Conservation (phyloP, 2,329 filamentous ascomycete genomes). For the Colletotrichum cuscutae region DNA sequence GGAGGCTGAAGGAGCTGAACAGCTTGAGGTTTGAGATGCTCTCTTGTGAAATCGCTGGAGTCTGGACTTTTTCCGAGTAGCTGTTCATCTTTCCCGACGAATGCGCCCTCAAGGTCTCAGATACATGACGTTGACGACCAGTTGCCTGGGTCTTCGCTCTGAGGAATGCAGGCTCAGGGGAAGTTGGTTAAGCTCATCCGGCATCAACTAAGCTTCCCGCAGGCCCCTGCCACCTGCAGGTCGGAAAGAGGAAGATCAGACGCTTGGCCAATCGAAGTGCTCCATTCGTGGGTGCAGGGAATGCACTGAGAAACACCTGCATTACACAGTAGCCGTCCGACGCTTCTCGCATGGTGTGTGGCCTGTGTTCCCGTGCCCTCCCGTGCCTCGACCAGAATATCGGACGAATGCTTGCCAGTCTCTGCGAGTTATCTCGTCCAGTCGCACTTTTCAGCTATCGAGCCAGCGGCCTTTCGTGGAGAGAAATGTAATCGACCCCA, state of each 20-base stretch:
- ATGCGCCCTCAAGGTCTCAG: neutral
- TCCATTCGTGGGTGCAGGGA: neutral
- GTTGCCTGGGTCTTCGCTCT: neutral
- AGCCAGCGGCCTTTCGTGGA: neutral
- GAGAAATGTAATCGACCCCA: neutral
- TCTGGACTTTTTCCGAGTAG: neutral
- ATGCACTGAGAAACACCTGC: conserved; percentile 13
- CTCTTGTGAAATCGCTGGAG: neutral
- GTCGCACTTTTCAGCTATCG: neutral
- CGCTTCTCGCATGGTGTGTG: neutral
- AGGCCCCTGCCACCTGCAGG: conserved; percentile 15
- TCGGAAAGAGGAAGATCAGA: neutral
- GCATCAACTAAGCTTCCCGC: conserved; percentile 6
- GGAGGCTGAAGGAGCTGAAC: neutral
- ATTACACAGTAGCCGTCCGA: conserved; percentile 20
- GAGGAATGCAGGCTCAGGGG: conserved; percentile 2
- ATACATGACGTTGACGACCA: conserved; percentile 7
- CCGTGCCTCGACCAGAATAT: neutral
- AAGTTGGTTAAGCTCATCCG: conserved; percentile 26
- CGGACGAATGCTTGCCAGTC: neutral
- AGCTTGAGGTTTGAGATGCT: no score
- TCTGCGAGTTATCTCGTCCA: neutral
- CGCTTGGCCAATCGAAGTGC: neutral
- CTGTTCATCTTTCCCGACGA: no score
- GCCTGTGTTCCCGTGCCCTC: conserved; percentile 1